These are phyloP conservation scores for Pseudocercospora vitis DNA, from an alignment of 2,329 filamentous ascomycete species.

Conservation along the genomic window DNA sequence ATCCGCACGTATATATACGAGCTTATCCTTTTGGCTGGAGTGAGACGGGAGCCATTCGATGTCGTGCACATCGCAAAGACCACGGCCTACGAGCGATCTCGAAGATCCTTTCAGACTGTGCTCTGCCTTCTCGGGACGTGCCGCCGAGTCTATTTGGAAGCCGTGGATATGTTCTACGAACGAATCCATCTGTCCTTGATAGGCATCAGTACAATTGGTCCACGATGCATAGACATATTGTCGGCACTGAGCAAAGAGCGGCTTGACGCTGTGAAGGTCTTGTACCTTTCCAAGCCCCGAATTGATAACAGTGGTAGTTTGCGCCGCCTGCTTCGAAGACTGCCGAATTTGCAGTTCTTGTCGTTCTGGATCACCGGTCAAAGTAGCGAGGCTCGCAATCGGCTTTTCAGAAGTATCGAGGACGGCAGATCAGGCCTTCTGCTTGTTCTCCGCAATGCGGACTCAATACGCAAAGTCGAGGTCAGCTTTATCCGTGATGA, in stretches of 20 bases:
- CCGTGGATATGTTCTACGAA: slow-evolving; percentile 7
- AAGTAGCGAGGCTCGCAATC: not conserved
- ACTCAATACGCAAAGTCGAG: not conserved
- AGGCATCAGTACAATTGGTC: too few species aligned
- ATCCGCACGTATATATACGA: not conserved
- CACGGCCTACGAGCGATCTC: not conserved
- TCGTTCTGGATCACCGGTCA: not conserved
- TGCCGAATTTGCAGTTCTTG: not conserved
- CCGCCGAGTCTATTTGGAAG: not conserved
- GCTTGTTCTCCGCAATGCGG: not conserved
- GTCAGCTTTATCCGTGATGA: too few species aligned
- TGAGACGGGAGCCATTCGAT: too few species aligned
- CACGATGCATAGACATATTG: not conserved
- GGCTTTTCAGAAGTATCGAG: not conserved
- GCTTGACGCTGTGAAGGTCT: not conserved
- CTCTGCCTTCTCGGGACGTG: not conserved
- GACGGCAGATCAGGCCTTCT: not conserved
- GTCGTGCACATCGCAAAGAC: too few species aligned
- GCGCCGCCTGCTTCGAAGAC: not conserved
- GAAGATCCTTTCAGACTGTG: too few species aligned
- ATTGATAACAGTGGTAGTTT: not conserved
- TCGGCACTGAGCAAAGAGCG: not conserved
- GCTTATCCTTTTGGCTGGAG: too few species aligned
- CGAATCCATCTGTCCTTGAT: not conserved
- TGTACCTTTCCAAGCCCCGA: not conserved